Evolutionary conservation across 163 green algal species (phyloP).

Genomic region (Scenedesmus sp.): DNA sequence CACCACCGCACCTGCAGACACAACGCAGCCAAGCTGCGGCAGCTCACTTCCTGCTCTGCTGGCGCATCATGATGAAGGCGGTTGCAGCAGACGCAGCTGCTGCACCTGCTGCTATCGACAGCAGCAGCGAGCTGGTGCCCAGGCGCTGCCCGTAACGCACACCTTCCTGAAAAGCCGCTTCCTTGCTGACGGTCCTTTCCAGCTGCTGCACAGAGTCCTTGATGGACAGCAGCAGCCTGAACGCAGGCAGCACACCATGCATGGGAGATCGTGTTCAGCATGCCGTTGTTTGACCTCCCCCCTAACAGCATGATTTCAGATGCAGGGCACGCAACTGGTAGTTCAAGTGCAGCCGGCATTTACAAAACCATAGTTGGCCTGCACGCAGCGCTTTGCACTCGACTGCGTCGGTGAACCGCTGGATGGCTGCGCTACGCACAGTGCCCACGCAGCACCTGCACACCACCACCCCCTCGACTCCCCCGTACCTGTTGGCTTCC

Average conservation of each 20-base stretch:
- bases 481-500: constrained; percentile 27
- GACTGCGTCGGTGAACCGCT: too few species aligned
- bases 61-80: constrained; percentile 1
- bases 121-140: background rate
- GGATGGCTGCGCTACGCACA: too few species aligned
- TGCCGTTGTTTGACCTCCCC: too few species aligned
- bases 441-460: too few species aligned
- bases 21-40: too few species aligned
- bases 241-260: background rate
- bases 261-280: background rate
- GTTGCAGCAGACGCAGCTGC: constrained; percentile 19
- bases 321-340: too few species aligned
- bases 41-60: constrained; percentile 13
- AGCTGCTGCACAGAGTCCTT: constrained; percentile 37
- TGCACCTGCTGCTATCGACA: constrained; percentile 19
- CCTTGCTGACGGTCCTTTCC: background rate
- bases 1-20: background rate
- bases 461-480: too few species aligned
- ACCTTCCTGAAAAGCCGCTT: constrained; percentile 47
- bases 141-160: constrained; percentile 39
- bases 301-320: too few species aligned
- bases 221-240: constrained; percentile 36
- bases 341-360: too few species aligned
- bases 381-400: background rate
- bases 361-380: too few species aligned